Percentiles rank a stretch among this genome's conserved stretches.
phyloP scores from a whole-genome alignment of 2,329 filamentous ascomycete species.

The Aspergillus pseudoviridinutans region DNA sequence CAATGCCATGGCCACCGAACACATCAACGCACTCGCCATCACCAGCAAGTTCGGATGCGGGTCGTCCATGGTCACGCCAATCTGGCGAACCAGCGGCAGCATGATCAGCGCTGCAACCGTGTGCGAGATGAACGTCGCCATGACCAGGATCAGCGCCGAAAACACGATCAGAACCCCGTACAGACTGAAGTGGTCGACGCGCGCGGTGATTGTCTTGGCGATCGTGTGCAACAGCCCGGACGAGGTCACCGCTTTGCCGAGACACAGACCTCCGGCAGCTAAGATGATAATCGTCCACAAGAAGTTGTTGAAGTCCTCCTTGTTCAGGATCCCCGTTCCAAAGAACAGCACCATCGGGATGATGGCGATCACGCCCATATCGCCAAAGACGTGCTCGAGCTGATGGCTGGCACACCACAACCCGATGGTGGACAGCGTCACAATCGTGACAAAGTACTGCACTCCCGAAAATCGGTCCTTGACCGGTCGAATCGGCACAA shows the following conservation, averaged over 20 bases:
- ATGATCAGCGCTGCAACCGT: slow-evolving; percentile 96
- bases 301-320: slow-evolving; percentile 99
- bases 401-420: slow-evolving; percentile 93
- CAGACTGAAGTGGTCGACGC: slow-evolving; percentile 72
- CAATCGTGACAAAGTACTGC: slow-evolving; percentile 86
- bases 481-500: slow-evolving; percentile 85
- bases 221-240: slow-evolving; percentile 90
- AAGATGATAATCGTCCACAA: slow-evolving; percentile 99
- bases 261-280: slow-evolving; percentile 83
- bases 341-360: slow-evolving; percentile 96
- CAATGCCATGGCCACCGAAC: slow-evolving; percentile 93
- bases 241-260: slow-evolving; percentile 90
- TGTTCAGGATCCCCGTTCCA: slow-evolving; percentile 90
- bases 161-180: slow-evolving; percentile 88
- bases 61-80: slow-evolving; percentile 79
- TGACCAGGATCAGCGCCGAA: slow-evolving; percentile 75
- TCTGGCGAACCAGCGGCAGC: slow-evolving; percentile 80
- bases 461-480: slow-evolving; percentile 83
- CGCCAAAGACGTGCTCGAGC: slow-evolving; percentile 81
- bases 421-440: slow-evolving; percentile 78
- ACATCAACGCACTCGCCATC: slow-evolving; percentile 95
- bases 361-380: slow-evolving; percentile 98
- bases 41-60: slow-evolving; percentile 92
- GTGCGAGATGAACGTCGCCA: slow-evolving; percentile 96
- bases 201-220: slow-evolving; percentile 67